These are phyloP conservation scores for Flaveria trinervia DNA, from an alignment of 129 eudicot genomes.

Conservation along the genomic window DNA sequence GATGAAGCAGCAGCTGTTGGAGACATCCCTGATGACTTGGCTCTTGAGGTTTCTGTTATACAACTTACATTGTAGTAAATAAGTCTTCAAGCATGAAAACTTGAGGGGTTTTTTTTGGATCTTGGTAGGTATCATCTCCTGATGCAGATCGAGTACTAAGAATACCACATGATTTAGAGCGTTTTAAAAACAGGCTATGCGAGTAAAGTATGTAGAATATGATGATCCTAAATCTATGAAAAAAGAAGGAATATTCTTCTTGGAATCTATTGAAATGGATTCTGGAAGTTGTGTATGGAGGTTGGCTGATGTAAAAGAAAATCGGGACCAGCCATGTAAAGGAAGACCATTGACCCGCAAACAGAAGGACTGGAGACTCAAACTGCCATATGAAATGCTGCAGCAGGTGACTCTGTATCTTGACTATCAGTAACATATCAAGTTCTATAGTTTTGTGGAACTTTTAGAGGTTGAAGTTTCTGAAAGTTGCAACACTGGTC, in stretches of 20 bases:
- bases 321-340: constrained; percentile 66
- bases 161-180: constrained; percentile 79
- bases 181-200: constrained; percentile 83
- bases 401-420: constrained; percentile 61
- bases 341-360: constrained; percentile 87
- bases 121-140: constrained; percentile 61
- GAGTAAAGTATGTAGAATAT: constrained; percentile 54
- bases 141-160: constrained; percentile 82
- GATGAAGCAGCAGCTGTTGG: constrained; percentile 74
- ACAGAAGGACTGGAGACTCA: constrained; percentile 75
- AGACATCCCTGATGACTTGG: constrained; percentile 75
- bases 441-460: background rate
- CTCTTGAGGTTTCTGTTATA: constrained; percentile 48
- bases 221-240: constrained; percentile 34
- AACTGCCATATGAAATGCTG: constrained; percentile 51
- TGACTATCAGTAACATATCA: constrained; percentile 31
- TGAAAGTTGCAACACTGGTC: background rate
- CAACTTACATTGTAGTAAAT: too few relatives aligned
- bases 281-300: constrained; percentile 69
- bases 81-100: too few relatives aligned
- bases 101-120: too few relatives aligned
- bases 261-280: constrained; percentile 66
- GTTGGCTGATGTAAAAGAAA: constrained; percentile 87
- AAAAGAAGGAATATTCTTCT: constrained; percentile 55
- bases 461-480: too few relatives aligned